Conservation (phyloP, 2,329 filamentous ascomycete genomes). For the Epichloe scottii region DNA sequence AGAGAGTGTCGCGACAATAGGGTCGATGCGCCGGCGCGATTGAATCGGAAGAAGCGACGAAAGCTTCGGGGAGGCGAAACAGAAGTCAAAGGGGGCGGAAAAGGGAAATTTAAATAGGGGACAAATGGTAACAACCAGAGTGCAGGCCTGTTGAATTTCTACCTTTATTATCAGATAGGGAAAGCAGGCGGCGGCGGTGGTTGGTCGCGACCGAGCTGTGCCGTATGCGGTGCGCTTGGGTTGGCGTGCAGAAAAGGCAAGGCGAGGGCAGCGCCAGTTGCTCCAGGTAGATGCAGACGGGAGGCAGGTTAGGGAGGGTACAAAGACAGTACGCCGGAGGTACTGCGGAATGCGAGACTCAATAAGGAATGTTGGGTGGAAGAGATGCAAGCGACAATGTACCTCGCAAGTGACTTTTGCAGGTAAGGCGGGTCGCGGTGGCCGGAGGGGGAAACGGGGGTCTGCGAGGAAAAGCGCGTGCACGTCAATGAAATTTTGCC, state of each 20-base stretch:
- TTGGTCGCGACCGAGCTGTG: conserved; percentile 8
- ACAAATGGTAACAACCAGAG: background rate
- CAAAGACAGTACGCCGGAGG: background rate
- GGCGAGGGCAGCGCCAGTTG: background rate
- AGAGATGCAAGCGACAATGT: conserved; percentile 1
- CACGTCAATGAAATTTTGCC: conserved; percentile 31
- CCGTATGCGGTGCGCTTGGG: conserved; percentile 4
- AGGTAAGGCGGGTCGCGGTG: conserved; percentile 6
- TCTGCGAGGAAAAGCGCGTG: conserved; percentile 33
- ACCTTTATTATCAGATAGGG: background rate
- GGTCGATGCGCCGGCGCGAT: conserved; percentile 5
- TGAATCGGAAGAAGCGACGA: background rate
- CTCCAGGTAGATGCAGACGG: background rate
- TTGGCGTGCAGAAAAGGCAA: background rate
- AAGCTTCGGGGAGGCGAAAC: background rate
- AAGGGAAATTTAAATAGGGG: background rate
- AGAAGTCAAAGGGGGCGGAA: background rate
- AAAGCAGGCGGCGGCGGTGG: conserved; percentile 3
- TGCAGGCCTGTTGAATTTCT: background rate
- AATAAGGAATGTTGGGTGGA: background rate
- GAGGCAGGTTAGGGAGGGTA: background rate
- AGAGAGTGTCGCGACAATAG: conserved; percentile 1
- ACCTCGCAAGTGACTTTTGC: conserved; percentile 12
- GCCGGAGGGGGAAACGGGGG: conserved; percentile 15
- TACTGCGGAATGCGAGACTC: conserved; percentile 2